phyloP scores from a whole-genome alignment of 1,139 yeast species.

The Nakaseomyces delphensis region DNA sequence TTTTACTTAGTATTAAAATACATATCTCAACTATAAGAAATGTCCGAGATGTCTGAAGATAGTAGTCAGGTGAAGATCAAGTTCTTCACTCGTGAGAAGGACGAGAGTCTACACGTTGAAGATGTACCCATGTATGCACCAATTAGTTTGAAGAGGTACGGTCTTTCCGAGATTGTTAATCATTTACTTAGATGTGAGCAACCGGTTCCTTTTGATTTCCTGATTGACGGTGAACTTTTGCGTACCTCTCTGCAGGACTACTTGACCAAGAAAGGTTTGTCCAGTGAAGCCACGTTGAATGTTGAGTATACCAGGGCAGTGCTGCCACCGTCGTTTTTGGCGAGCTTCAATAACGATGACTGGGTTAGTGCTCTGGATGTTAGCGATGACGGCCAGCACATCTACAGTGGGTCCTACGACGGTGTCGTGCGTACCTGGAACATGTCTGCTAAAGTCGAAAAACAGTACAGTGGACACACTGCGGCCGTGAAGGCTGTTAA shows the following conservation, averaged over 20 bases:
- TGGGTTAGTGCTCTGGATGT: slow-evolving; percentile 76
- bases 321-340: slow-evolving; percentile 83
- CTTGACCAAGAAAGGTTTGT: slow-evolving; percentile 63
- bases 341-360: slow-evolving; percentile 86
- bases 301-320: slow-evolving; percentile 89
- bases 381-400: slow-evolving; percentile 35
- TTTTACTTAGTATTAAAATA: neutral
- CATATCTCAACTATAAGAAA: no score
- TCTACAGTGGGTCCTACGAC: slow-evolving; percentile 86
- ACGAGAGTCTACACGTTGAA: slow-evolving; percentile 60
- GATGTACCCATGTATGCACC: slow-evolving; percentile 87
- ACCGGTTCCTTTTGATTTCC: slow-evolving; percentile 86
- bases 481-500: slow-evolving; percentile 76
- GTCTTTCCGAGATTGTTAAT: slow-evolving; percentile 89
- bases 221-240: slow-evolving; percentile 73
- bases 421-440: slow-evolving; percentile 90
- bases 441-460: slow-evolving; percentile 70
- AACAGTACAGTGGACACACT: slow-evolving; percentile 79
- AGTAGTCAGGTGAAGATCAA: slow-evolving; percentile 60
- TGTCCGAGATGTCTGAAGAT: slow-evolving; percentile 21
- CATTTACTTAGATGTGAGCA: slow-evolving; percentile 57
- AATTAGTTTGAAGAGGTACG: slow-evolving; percentile 74
- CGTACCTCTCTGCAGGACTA: slow-evolving; percentile 76
- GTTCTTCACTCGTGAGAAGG: slow-evolving; percentile 80
- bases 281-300: slow-evolving; percentile 70